Evolutionary conservation across 805 yeast genomes (phyloP), one percentile per base, ranked within the genome.

Genomic region (Ogataea pignaliae): DNA sequence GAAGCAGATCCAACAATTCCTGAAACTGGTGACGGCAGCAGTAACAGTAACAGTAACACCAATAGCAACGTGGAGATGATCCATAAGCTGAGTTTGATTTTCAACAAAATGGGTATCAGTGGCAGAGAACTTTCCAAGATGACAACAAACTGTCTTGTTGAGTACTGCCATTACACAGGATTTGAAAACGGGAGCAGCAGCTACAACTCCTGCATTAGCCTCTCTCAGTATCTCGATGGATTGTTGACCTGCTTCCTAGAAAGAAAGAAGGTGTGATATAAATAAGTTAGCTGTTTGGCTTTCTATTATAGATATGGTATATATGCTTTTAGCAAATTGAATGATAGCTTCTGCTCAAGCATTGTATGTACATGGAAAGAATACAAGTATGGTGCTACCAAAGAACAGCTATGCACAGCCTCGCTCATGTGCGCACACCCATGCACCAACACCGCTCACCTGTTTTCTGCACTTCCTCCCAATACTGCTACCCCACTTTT

Each of bases 101-200:
- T 47, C 29, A 31, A 43, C 14, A 29, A 32, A 16, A n/a, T 44
- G 13, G 32, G 30, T 10, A 36, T 43, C 12, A 50, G 54, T 38
- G 53, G 51, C 7, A 39, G 53, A 34, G 26, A 43, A 14, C 39
- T 50, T 10, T 15, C 30, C 17, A 40, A 43, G 28, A 34, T 44
- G 4, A 42, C 45, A 11, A 14, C 21, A 14, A 40, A 29, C n/a
- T 47, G 53, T 40, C 26, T 45, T 3, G 34, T 29, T 15, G 49
- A 44, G 12, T 16, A 42, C 29, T 36, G 43, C 29, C 14, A 30
- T 30, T 30, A 30, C 33, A 30, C 26, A 21, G 29, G 29, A 16
- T 15, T 17, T 26, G 35, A 39, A 1, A 14, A 13, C 8, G 17
- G 29, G 2, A 5, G n/a, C 17, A 34, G 15, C 3, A 18, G 29